Conservation (phyloP, 2,329 filamentous ascomycete genomes). For the Lachnellula arida region DNA sequence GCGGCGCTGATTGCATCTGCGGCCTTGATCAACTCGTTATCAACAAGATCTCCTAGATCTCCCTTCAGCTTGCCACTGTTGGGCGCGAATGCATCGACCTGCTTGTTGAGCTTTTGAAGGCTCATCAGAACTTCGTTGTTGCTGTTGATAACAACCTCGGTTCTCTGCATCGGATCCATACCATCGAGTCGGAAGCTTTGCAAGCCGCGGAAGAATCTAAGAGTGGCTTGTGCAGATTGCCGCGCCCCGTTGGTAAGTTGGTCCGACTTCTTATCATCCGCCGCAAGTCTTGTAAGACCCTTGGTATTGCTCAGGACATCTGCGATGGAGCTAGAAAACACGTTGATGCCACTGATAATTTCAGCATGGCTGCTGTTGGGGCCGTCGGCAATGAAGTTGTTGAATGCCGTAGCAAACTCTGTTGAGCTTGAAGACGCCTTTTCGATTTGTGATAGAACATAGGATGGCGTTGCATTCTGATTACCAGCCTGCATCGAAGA, state of each 20-base stretch:
- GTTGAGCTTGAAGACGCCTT: conserved; percentile 92
- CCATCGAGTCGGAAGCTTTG: conserved; percentile 92
- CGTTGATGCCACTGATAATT: conserved; percentile 87
- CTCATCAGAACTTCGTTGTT: conserved; percentile 96
- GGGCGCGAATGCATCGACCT: conserved; percentile 87
- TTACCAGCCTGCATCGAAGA: conserved; percentile 98
- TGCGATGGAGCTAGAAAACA: conserved; percentile 84
- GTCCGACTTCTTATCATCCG: conserved; percentile 92
- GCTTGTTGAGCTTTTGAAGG: conserved; percentile 86
- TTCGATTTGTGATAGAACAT: conserved; percentile 93
- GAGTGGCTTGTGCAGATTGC: conserved; percentile 77
- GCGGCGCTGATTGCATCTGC: conserved; percentile 94
- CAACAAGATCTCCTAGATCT: conserved; percentile 89
- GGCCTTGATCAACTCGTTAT: conserved; percentile 85
- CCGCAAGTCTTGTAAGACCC: conserved; percentile 85
- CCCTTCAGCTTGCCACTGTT: conserved; percentile 82
- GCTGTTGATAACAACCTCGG: conserved; percentile 94
- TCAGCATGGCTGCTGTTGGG: conserved; percentile 85
- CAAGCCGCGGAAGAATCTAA: conserved; percentile 91
- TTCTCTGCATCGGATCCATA: conserved; percentile 86
- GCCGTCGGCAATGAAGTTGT: conserved; percentile 96
- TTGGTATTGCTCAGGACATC: conserved; percentile 97
- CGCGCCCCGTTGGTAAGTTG: conserved; percentile 77
- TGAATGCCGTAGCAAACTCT: conserved; percentile 97
- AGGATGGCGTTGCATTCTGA: conserved; percentile 92